These are phyloP conservation scores for Talaromyces verruculosus DNA, from an alignment of 2,329 filamentous ascomycete genomes.

Conservation along the genomic window DNA sequence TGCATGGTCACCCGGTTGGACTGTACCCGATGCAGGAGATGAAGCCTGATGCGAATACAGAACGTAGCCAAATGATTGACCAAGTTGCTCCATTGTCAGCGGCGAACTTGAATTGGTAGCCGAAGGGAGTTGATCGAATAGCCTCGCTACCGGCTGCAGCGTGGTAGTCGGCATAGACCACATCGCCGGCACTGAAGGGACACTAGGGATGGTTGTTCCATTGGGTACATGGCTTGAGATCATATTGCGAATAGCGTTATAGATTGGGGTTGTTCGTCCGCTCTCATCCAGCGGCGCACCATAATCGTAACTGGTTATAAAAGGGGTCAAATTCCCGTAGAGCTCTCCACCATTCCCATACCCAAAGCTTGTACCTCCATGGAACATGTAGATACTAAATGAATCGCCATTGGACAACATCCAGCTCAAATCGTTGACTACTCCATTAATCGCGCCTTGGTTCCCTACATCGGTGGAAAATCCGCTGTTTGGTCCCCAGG, in stretches of 20 bases:
- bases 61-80: too few species aligned
- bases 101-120: not conserved
- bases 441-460: slow-evolving; percentile 4
- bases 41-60: not conserved
- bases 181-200: not conserved
- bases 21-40: too few species aligned
- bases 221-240: not conserved
- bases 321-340: too few species aligned
- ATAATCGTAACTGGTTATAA: too few species aligned
- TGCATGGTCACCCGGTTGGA: too few species aligned
- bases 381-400: slow-evolving; percentile 29
- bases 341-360: too few species aligned
- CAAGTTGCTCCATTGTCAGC: not conserved
- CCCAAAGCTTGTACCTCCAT: too few species aligned
- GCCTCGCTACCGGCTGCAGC: not conserved
- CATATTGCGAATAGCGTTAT: not conserved
- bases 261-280: not conserved
- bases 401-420: slow-evolving; percentile 35
- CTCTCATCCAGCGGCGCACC: too few species aligned
- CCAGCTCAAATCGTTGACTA: slow-evolving; percentile 36
- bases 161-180: not conserved
- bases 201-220: not conserved
- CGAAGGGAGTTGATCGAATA: not conserved
- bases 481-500: slow-evolving; percentile 44
- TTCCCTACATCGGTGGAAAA: slow-evolving; percentile 31